Conservation (phyloP, 2,329 filamentous ascomycete species). For the Sordariomycetes sp. region DNA sequence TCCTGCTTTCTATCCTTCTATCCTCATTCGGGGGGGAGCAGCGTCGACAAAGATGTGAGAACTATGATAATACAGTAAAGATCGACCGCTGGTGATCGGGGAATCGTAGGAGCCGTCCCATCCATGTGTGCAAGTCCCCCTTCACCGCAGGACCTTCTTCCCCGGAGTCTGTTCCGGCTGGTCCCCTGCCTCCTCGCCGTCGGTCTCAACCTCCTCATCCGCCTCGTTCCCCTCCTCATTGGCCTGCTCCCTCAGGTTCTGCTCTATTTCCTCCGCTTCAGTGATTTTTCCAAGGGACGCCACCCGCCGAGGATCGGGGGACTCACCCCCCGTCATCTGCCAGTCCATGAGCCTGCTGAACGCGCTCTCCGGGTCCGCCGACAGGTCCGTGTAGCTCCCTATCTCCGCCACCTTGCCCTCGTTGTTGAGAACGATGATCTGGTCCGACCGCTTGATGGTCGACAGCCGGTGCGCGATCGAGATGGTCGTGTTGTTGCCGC, state of each 20-base stretch:
- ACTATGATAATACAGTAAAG: neutral
- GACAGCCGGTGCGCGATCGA: constrained; percentile 93
- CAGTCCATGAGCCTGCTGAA: constrained; percentile 98
- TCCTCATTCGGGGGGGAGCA: neutral
- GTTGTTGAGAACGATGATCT: constrained; percentile 80
- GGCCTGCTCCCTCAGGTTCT: constrained; percentile 26
- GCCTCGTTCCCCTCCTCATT: constrained; percentile 18
- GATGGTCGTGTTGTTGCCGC: constrained; percentile 89
- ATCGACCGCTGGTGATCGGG: neutral
- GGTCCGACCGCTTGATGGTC: constrained; percentile 92
- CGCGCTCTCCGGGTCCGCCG: constrained; percentile 62
- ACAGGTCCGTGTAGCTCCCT: constrained; percentile 72
- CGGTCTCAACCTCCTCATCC: constrained; percentile 9
- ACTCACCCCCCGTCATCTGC: constrained; percentile 85
- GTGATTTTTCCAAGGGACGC: constrained; percentile 30
- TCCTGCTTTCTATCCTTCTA: neutral
- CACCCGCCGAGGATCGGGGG: constrained; percentile 26
- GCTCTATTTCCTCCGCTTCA: constrained; percentile 41
- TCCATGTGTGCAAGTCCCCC: neutral
- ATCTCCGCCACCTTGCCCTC: constrained; percentile 87
- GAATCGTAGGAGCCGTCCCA: too few species aligned
- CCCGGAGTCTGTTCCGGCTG: neutral
- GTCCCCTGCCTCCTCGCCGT: neutral
- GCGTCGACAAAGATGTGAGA: neutral
- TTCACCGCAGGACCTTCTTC: neutral